Conservation (phyloP, 1,139 yeast species). For the Tardiomyces blankii region DNA sequence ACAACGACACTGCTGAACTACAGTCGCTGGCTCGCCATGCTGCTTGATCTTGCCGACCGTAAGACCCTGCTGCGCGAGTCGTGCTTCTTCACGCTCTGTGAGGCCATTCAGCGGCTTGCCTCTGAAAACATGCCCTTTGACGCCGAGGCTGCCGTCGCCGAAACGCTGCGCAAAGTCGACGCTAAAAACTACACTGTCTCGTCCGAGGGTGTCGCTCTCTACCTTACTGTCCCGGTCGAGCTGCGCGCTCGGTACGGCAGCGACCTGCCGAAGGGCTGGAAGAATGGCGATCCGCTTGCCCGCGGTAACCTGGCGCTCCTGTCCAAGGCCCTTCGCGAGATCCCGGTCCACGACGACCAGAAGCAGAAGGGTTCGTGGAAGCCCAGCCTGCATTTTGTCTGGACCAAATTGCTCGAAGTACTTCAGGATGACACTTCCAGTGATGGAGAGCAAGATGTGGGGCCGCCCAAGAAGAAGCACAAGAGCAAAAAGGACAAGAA, state of each 20-base stretch:
- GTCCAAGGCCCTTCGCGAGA: conserved; percentile 57
- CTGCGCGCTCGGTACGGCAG: conserved; percentile 26
- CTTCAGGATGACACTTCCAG: conserved; percentile 21
- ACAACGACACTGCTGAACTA: conserved; percentile 21
- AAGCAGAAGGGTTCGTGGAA: conserved; percentile 63
- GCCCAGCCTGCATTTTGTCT: conserved; percentile 72
- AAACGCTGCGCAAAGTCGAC: conserved; percentile 35
- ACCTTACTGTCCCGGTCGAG: conserved; percentile 37
- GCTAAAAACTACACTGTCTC: conserved; percentile 49
- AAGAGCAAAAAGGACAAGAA: conserved; percentile 17
- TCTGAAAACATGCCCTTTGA: conserved; percentile 11
- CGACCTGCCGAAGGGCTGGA: conserved; percentile 42
- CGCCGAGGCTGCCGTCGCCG: conserved; percentile 22
- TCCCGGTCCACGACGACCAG: conserved; percentile 28
- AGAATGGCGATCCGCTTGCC: conserved; percentile 58
- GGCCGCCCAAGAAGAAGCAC: conserved; percentile 9
- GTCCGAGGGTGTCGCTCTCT: conserved; percentile 73
- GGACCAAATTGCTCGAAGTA: conserved; percentile 52
- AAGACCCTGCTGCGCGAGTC: conserved; percentile 89
- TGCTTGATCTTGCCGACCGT: conserved; percentile 47
- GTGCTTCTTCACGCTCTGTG: conserved; percentile 57
- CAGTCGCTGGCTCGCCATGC: conserved; percentile 31
- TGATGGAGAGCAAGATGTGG: conserved; percentile 19
- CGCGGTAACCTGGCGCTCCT: conserved; percentile 53
- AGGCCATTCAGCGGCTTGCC: conserved; percentile 32